A percentile compares a stretch with the other conserved stretches of the same genome.
These are phyloP conservation scores for Chlamydomonas schloesseri DNA, from an alignment of 139 green algal species.

Conservation along the genomic window DNA sequence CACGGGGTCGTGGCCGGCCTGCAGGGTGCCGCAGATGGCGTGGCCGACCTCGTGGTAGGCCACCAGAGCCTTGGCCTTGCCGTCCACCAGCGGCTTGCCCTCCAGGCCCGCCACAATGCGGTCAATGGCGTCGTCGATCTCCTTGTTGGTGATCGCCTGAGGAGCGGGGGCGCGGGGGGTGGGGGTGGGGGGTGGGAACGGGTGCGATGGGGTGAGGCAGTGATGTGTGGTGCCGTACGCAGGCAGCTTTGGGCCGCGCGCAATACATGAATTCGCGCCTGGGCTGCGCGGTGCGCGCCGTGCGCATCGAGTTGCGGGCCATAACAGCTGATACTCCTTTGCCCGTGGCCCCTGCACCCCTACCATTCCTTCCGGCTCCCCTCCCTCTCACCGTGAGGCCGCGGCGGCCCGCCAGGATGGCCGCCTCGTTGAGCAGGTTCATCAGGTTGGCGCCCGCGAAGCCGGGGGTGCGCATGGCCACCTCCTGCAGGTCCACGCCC, in stretches of 20 bases:
- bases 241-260: too few species aligned
- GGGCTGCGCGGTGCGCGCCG: too few species aligned
- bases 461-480: conserved; percentile 94
- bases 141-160: conserved; percentile 71
- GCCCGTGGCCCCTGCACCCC: too few species aligned
- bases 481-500: conserved; percentile 94
- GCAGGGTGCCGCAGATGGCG: conserved; percentile 96
- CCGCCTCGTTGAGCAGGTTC: conserved; percentile 99
- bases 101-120: conserved; percentile 98
- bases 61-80: conserved; percentile 96
- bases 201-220: neutral
- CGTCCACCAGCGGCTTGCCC: conserved; percentile 97
- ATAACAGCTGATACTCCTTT: too few species aligned
- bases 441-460: conserved; percentile 96
- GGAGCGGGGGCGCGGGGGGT: neutral
- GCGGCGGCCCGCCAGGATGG: conserved; percentile 96
- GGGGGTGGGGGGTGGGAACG: too few species aligned
- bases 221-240: too few species aligned
- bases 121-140: conserved; percentile 98
- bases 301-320: too few species aligned
- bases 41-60: conserved; percentile 93
- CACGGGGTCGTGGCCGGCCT: conserved; percentile 95
- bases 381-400: conserved; percentile 59
- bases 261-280: too few species aligned
- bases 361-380: too few species aligned